Conservation (phyloP, 768 basidiomycete species). For the Gloeophyllum trabeum region DNA sequence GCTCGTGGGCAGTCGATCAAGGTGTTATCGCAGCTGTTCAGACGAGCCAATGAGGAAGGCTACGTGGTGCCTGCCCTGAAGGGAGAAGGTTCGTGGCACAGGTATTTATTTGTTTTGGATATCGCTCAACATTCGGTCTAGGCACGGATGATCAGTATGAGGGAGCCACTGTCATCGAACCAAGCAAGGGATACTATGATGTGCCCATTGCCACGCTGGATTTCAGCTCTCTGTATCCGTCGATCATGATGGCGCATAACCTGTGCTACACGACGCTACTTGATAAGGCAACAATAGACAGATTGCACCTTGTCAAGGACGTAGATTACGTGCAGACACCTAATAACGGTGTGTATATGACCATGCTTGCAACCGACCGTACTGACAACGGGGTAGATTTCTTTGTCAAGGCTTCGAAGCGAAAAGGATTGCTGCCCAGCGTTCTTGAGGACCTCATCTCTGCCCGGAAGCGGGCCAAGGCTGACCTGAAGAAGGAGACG, state of each 20-base stretch:
- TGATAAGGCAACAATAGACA: slow-evolving; percentile 67
- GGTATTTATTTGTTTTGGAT: no score
- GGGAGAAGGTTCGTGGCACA: slow-evolving; percentile 67
- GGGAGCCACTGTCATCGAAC: slow-evolving; percentile 98
- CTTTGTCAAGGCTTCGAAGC: slow-evolving; percentile 59
- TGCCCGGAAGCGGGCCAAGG: slow-evolving; percentile 90
- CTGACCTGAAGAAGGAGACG: slow-evolving; percentile 91
- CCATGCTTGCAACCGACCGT: neutral
- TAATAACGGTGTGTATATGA: slow-evolving; percentile 63
- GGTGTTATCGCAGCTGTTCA: slow-evolving; percentile 90
- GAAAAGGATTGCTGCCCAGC: slow-evolving; percentile 87
- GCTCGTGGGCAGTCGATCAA: slow-evolving; percentile 97
- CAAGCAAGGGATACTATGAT: slow-evolving; percentile 92
- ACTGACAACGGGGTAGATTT: slow-evolving; percentile 42
- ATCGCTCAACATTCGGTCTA: slow-evolving; percentile 16
- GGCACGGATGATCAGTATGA: slow-evolving; percentile 95
- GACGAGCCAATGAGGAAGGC: slow-evolving; percentile 84
- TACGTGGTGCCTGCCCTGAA: slow-evolving; percentile 84
- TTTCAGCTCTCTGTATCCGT: slow-evolving; percentile 97
- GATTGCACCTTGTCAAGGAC: slow-evolving; percentile 68
- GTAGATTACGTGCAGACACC: slow-evolving; percentile 92
- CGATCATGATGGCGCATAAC: slow-evolving; percentile 99
- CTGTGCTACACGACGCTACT: slow-evolving; percentile 96
- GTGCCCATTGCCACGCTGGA: slow-evolving; percentile 95
- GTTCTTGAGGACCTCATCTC: slow-evolving; percentile 89